Evolutionary conservation across 352 stramenopile genomes (phyloP).

Genomic region (Globisporangium cystogenes): DNA sequence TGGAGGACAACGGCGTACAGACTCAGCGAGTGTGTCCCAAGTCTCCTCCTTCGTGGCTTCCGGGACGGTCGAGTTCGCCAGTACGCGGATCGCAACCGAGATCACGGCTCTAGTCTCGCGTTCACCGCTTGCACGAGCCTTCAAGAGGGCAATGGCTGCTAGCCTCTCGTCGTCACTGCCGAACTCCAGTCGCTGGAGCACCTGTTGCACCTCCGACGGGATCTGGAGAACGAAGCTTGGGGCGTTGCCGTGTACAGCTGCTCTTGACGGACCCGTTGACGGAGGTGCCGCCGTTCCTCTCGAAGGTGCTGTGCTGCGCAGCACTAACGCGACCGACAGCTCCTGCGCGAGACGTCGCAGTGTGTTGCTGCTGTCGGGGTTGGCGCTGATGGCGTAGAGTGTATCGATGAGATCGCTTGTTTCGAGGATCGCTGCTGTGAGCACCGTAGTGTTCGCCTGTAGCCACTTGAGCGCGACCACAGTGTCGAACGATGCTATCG

Average conservation of each 20-base stretch:
- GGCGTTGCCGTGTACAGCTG: too few species aligned
- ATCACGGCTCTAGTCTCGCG: background rate
- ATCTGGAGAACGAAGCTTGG: background rate
- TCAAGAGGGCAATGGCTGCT: background rate
- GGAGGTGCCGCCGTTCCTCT: too few species aligned
- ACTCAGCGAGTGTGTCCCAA: background rate
- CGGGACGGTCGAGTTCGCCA: background rate
- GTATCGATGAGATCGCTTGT: background rate
- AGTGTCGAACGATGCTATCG: background rate
- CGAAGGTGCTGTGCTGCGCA: background rate
- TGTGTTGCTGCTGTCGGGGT: background rate
- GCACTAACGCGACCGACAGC: background rate
- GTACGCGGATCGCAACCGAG: background rate
- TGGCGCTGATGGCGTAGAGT: background rate
- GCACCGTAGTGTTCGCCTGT: background rate
- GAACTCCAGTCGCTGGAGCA: background rate
- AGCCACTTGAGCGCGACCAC: conserved; percentile 8
- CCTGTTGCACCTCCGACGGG: background rate
- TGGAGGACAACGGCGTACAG: background rate
- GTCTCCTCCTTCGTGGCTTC: background rate
- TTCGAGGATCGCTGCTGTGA: background rate
- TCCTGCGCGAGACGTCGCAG: background rate
- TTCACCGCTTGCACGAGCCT: background rate
- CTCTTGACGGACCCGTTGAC: background rate
- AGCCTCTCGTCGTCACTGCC: background rate